These are phyloP conservation scores for Geranium incanum DNA, from an alignment of 441 rosid species.

Conservation along the genomic window DNA sequence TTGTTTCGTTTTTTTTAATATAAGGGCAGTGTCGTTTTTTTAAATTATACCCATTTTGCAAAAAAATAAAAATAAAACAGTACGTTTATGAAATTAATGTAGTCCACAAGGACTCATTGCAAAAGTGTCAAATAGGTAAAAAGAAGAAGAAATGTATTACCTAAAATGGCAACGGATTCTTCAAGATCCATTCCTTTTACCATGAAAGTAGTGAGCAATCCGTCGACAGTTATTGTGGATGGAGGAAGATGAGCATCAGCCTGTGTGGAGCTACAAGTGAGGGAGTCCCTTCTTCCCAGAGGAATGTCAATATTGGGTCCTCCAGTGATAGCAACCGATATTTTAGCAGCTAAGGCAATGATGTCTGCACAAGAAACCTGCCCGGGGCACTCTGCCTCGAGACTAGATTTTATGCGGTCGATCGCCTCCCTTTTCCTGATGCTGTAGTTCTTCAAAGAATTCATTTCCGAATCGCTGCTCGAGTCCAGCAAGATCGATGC, in stretches of 20 bases:
- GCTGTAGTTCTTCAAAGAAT: slow-evolving; percentile 23
- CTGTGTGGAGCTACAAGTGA: slow-evolving; percentile 17
- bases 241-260: slow-evolving; percentile 25
- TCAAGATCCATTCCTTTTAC: slow-evolving; percentile 24
- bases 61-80: no score
- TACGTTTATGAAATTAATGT: no score
- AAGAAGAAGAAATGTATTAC: slow-evolving; percentile 5
- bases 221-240: slow-evolving; percentile 22
- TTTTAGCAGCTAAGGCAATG: slow-evolving; percentile 29
- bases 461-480: slow-evolving; percentile 17
- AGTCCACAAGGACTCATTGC: no score
- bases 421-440: slow-evolving; percentile 26
- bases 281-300: slow-evolving; percentile 33
- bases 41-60: no score
- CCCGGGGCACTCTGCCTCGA: slow-evolving; percentile 24
- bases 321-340: slow-evolving; percentile 28
- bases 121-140: no score
- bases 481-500: slow-evolving; percentile 31
- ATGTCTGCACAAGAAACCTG: slow-evolving; percentile 34
- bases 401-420: slow-evolving; percentile 16
- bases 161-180: slow-evolving; percentile 32
- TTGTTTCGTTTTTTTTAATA: no score
- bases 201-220: slow-evolving; percentile 25
- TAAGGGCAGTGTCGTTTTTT: no score
- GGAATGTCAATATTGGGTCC: slow-evolving; percentile 32